Conservation (phyloP, 1,284 basidiomycete species). For the Golubevia sp. region DNA sequence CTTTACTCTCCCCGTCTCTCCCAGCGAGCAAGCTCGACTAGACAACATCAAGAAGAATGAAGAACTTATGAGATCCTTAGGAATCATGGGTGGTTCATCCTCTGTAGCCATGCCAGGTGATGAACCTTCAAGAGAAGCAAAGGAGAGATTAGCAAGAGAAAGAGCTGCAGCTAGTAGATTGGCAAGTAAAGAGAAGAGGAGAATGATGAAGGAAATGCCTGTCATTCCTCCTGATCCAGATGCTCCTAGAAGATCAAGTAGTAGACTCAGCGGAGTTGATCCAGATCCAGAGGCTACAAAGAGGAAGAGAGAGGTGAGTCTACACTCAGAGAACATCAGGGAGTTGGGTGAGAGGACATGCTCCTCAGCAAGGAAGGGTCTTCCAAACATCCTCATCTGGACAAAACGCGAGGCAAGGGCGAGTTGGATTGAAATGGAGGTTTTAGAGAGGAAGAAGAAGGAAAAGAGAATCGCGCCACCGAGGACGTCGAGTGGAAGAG, state of each 20-base stretch:
- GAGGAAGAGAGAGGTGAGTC: background rate
- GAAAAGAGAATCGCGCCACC: too few relatives aligned
- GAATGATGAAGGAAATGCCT: background rate
- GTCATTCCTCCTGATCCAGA: background rate
- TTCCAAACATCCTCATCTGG: too few relatives aligned
- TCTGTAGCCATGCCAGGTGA: conserved; percentile 16
- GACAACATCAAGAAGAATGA: conserved; percentile 56
- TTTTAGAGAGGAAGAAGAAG: too few relatives aligned
- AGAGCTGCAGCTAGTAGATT: background rate
- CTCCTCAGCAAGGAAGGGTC: too few relatives aligned
- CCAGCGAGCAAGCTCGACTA: conserved; percentile 45
- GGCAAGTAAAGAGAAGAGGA: background rate
- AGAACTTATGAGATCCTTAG: conserved; percentile 43
- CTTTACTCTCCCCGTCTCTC: background rate
- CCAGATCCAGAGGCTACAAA: background rate
- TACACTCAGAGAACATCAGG: background rate
- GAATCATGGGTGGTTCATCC: conserved; percentile 34
- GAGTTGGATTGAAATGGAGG: too few relatives aligned
- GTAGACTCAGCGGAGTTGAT: background rate
- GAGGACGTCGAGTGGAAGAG: too few relatives aligned
- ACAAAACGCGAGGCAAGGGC: too few relatives aligned
- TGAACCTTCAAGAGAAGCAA: background rate
- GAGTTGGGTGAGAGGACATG: too few relatives aligned
- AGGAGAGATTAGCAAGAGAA: background rate
- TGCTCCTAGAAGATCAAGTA: background rate